A percentile compares a stretch with the other conserved stretches of the same genome.
phyloP scores from a whole-genome alignment of 371 early-diverging fungal genomes.

The Conidiobolus incongruus region DNA sequence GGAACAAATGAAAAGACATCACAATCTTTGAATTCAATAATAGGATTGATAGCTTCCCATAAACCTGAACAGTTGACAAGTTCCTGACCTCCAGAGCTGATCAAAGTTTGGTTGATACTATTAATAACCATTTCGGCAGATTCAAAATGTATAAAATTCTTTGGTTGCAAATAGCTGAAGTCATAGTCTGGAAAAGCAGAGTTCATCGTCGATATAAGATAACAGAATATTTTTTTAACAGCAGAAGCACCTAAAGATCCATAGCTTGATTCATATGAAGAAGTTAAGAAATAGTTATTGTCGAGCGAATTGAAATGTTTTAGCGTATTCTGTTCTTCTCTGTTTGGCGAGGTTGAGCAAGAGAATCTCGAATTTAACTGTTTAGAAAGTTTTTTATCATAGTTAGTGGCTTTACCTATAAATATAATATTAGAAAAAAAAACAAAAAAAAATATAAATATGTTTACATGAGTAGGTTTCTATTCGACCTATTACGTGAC shows the following conservation, averaged over 20 bases:
- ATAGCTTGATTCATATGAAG: slow-evolving; percentile 20
- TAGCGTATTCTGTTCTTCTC: slow-evolving; percentile 9
- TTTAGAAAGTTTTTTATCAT: slow-evolving; percentile 70
- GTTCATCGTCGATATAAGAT: slow-evolving; percentile 76
- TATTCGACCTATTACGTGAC: slow-evolving; percentile 40
- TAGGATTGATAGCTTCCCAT: slow-evolving; percentile 68
- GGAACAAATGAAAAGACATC: slow-evolving; percentile 75
- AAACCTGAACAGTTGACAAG: slow-evolving; percentile 16
- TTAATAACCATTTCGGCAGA: slow-evolving; percentile 46
- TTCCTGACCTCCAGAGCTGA: slow-evolving; percentile 52
- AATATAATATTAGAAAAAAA: slow-evolving; percentile 1
- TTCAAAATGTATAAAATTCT: slow-evolving; percentile 59
- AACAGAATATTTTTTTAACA: slow-evolving; percentile 66
- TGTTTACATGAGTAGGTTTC: slow-evolving; percentile 84
- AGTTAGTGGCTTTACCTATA: slow-evolving; percentile 70
- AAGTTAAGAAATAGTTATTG: slow-evolving; percentile 29
- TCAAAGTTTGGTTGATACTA: slow-evolving; percentile 61
- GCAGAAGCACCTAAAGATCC: slow-evolving; percentile 57
- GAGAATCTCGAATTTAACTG: slow-evolving; percentile 52
- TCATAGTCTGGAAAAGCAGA: slow-evolving; percentile 88
- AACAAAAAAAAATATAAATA: not conserved
- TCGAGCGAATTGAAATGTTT: not conserved
- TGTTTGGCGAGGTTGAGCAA: slow-evolving; percentile 27
- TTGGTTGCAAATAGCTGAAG: slow-evolving; percentile 59
- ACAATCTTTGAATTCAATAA: slow-evolving; percentile 54